Evolutionary conservation across 192 early-diverging fungal genomes (phyloP).

Genomic region (Umbelopsis vinacea): DNA sequence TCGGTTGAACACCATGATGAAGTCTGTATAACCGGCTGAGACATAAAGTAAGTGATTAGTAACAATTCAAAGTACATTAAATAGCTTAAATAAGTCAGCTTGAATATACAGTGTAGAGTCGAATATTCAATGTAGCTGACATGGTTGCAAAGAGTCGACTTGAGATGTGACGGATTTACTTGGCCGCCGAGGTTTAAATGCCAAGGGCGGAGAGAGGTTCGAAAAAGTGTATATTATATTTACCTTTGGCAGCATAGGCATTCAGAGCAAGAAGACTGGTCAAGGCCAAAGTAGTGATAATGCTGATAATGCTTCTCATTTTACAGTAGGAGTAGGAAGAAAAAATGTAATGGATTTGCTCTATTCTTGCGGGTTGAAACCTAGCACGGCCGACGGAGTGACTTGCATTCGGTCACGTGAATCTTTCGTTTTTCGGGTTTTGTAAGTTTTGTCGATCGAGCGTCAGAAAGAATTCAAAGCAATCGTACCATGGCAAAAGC

Average conservation of each 20-base stretch:
- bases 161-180: too few relatives aligned
- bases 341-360: too few relatives aligned
- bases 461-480: background rate
- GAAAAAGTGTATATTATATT: background rate
- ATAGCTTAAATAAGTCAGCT: background rate
- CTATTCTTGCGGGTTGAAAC: too few relatives aligned
- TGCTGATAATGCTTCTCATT: conserved; percentile 3
- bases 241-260: conserved; percentile 17
- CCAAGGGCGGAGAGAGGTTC: background rate
- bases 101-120: too few relatives aligned
- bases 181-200: background rate
- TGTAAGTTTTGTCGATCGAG: background rate
- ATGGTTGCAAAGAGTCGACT: too few relatives aligned
- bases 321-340: background rate
- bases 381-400: too few relatives aligned
- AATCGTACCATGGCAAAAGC: background rate
- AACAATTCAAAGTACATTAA: background rate
- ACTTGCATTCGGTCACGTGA: too few relatives aligned
- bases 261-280: background rate
- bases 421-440: background rate
- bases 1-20: conserved; percentile 16
- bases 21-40: conserved; percentile 9
- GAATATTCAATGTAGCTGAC: too few relatives aligned
- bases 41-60: background rate
- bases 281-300: background rate